Conservation (phyloP, 148 eudicot species). For the Spergularia marina region DNA sequence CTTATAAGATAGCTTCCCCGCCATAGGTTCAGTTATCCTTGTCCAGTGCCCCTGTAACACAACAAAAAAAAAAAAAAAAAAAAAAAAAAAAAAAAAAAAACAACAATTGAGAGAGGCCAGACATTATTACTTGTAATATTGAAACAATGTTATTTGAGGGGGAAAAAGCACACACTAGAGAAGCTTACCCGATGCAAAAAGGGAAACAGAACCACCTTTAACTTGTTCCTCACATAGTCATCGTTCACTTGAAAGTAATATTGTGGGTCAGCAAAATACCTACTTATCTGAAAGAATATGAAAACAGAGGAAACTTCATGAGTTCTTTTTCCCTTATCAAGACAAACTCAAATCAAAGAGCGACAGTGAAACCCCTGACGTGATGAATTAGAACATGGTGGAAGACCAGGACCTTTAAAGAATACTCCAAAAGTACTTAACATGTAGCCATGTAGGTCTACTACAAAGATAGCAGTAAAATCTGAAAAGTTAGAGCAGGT, state of each 20-base stretch:
- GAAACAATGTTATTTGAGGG: conserved; percentile 1
- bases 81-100: background rate
- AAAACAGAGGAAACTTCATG: background rate
- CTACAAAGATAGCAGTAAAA: too few relatives aligned
- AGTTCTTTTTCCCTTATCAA: background rate
- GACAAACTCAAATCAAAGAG: background rate
- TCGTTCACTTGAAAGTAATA: conserved; percentile 99
- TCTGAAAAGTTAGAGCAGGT: background rate
- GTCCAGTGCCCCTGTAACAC: conserved; percentile 84
- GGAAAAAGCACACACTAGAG: background rate
- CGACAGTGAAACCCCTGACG: background rate
- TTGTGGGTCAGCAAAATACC: conserved; percentile 88
- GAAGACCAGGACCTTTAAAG: background rate
- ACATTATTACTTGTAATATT: background rate
- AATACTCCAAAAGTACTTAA: background rate
- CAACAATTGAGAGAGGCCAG: background rate
- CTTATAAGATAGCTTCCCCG: conserved; percentile 90
- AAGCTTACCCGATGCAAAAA: conserved; percentile 86
- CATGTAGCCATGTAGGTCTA: too few relatives aligned
- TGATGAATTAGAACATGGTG: background rate
- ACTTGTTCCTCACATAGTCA: conserved; percentile 88
- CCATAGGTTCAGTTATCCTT: conserved; percentile 94
- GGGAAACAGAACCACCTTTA: conserved; percentile 89
- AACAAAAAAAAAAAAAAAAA: background rate
- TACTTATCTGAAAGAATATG: conserved; percentile 55